Evolutionary conservation across 192 early-diverging fungal species (phyloP).

Genomic region (Coemansia javaensis): DNA sequence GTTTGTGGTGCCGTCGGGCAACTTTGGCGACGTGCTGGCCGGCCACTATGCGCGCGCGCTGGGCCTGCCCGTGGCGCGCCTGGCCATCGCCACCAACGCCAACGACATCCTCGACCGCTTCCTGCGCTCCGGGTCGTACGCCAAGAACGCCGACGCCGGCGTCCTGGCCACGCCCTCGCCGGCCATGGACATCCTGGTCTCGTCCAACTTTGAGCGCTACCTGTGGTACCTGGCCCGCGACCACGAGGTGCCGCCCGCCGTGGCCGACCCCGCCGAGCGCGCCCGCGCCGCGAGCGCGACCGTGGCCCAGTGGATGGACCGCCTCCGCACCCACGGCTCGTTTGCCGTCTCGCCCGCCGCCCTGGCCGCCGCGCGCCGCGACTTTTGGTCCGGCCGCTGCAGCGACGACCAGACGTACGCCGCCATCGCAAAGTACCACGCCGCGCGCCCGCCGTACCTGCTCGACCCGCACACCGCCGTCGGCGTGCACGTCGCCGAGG

Average conservation of each 20-base stretch:
- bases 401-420: constrained; percentile 69
- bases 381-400: constrained; percentile 73
- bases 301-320: constrained; percentile 73
- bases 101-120: constrained; percentile 98
- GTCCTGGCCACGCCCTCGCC: constrained; percentile 80
- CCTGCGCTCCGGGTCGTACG: constrained; percentile 75
- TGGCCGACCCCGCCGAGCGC: constrained; percentile 40
- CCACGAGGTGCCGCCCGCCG: constrained; percentile 21
- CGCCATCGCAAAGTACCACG: constrained; percentile 69
- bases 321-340: constrained; percentile 63
- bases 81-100: constrained; percentile 92
- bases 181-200: constrained; percentile 97
- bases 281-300: constrained; percentile 55
- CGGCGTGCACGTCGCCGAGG: constrained; percentile 81
- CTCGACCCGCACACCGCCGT: constrained; percentile 97
- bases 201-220: constrained; percentile 96
- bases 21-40: constrained; percentile 94
- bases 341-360: constrained; percentile 64
- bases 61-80: constrained; percentile 79
- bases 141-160: constrained; percentile 60
- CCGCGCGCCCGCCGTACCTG: constrained; percentile 58
- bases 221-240: constrained; percentile 85
- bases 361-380: constrained; percentile 59
- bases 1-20: constrained; percentile 93
- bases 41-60: constrained; percentile 88